Conservation (phyloP, 2,329 filamentous ascomycete species). For the Aspergillus ruber region DNA sequence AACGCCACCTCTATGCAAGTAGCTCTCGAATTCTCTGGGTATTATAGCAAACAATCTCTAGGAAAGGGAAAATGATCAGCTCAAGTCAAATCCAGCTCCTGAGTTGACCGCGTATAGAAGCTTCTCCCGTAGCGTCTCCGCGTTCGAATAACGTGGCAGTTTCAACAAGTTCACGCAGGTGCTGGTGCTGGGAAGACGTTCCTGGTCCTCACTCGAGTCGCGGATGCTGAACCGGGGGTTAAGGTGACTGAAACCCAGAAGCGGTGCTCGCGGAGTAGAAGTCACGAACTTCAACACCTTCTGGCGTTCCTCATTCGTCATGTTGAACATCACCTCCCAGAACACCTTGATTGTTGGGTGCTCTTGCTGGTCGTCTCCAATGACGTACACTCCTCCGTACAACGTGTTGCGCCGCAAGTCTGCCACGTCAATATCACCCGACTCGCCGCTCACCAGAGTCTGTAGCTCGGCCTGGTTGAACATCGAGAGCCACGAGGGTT, state of each 20-base stretch:
- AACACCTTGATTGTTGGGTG: slow-evolving; percentile 82
- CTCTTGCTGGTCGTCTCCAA: slow-evolving; percentile 82
- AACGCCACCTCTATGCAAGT: neutral
- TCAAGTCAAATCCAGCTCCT: slow-evolving; percentile 84
- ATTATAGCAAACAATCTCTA: neutral
- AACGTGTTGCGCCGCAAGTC: slow-evolving; percentile 77
- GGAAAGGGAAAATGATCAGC: slow-evolving; percentile 15
- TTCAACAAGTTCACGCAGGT: slow-evolving; percentile 96
- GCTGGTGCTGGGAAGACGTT: slow-evolving; percentile 80
- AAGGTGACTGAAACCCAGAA: slow-evolving; percentile 81
- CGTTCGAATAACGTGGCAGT: slow-evolving; percentile 70
- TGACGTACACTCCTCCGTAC: slow-evolving; percentile 80
- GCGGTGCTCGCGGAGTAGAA: slow-evolving; percentile 79
- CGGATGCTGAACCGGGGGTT: slow-evolving; percentile 84
- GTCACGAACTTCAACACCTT: slow-evolving; percentile 95
- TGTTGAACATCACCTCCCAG: slow-evolving; percentile 77
- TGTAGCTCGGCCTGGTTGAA: slow-evolving; percentile 96
- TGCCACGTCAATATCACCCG: slow-evolving; percentile 74
- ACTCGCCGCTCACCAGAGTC: slow-evolving; percentile 84
- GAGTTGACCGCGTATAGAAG: slow-evolving; percentile 83
- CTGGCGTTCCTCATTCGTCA: slow-evolving; percentile 70
- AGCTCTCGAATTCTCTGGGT: neutral
- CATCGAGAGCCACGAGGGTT: slow-evolving; percentile 92
- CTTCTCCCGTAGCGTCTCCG: slow-evolving; percentile 64
- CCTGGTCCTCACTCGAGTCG: slow-evolving; percentile 70